Conservation (phyloP, 228 moss, liverwort and hornwort genomes). For the Sphagnum magellanicum region DNA sequence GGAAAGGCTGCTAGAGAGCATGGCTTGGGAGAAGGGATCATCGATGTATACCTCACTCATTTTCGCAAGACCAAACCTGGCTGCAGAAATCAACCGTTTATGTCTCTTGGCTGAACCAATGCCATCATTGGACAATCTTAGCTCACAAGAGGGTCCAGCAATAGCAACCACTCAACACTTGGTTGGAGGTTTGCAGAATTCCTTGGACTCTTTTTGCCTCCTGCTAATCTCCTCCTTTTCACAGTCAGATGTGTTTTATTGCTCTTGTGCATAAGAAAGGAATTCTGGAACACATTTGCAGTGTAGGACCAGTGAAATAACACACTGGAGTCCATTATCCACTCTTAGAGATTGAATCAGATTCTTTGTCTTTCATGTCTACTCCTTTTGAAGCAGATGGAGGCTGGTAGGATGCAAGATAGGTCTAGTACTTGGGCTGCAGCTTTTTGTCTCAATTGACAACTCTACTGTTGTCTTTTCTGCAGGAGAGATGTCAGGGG, state of each 20-base stretch:
- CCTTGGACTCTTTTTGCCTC: neutral
- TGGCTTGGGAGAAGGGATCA: constrained; percentile 99
- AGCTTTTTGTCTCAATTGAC: too few relatives aligned
- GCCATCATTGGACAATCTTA: constrained; percentile 67
- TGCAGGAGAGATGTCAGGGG: constrained; percentile 43
- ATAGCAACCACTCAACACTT: constrained; percentile 15
- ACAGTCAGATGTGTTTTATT: too few relatives aligned
- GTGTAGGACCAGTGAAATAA: too few relatives aligned
- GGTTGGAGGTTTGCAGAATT: constrained; percentile 4
- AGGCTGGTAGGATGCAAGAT: too few relatives aligned
- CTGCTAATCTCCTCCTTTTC: too few relatives aligned
- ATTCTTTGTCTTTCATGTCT: too few relatives aligned
- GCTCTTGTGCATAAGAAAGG: too few relatives aligned
- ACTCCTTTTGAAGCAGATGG: too few relatives aligned
- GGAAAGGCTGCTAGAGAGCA: constrained; percentile 92
- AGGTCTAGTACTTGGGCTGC: too few relatives aligned
- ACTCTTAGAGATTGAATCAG: neutral
- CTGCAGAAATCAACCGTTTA: constrained; percentile 50
- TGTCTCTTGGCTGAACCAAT: constrained; percentile 83
- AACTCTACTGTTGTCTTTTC: neutral
- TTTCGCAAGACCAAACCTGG: constrained; percentile 70
- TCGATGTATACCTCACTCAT: constrained; percentile 84
- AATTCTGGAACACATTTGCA: too few relatives aligned
- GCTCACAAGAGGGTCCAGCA: constrained; percentile 19
- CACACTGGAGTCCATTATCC: neutral